Percentiles rank a stretch among this genome's conserved stretches.
phyloP scores from a whole-genome alignment of 108 stramenopile species.

The Schizochytrium sp. region DNA sequence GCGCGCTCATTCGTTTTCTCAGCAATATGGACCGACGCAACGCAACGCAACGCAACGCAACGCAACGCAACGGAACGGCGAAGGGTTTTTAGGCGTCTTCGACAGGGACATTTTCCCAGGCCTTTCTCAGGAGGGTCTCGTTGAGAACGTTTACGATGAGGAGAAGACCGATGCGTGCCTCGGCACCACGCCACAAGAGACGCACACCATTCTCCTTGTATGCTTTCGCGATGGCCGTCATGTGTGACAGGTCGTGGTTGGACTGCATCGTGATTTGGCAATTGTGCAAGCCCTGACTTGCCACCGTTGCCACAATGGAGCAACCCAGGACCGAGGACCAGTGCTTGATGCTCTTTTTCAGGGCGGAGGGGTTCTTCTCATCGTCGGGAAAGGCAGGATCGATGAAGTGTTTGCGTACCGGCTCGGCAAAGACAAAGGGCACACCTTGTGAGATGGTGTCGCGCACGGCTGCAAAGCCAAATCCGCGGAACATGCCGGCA shows the following conservation, averaged over 20 bases:
- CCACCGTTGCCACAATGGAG: constrained; percentile 28
- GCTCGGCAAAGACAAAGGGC: constrained; percentile 31
- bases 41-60: too few species aligned
- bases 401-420: constrained; percentile 14
- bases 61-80: too few species aligned
- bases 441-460: constrained; percentile 35
- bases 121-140: constrained; percentile 30
- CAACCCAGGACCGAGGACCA: constrained; percentile 31
- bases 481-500: constrained; percentile 28
- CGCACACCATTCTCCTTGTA: constrained; percentile 15
- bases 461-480: constrained; percentile 29
- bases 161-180: constrained; percentile 34
- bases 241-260: constrained; percentile 17
- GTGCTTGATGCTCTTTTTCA: not conserved
- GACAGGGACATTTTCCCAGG: constrained; percentile 20
- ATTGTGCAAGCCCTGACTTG: constrained; percentile 41
- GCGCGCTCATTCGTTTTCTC: too few species aligned
- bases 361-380: not conserved
- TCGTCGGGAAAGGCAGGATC: not conserved
- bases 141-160: constrained; percentile 37
- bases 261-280: constrained; percentile 39
- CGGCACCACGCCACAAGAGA: constrained; percentile 20
- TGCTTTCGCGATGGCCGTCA: constrained; percentile 2
- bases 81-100: not conserved
- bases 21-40: too few species aligned